Percentiles rank a stretch among this genome's conserved stretches.
Conservation (phyloP, 2,329 filamentous ascomycete species). For the Fusarium beomiforme region DNA sequence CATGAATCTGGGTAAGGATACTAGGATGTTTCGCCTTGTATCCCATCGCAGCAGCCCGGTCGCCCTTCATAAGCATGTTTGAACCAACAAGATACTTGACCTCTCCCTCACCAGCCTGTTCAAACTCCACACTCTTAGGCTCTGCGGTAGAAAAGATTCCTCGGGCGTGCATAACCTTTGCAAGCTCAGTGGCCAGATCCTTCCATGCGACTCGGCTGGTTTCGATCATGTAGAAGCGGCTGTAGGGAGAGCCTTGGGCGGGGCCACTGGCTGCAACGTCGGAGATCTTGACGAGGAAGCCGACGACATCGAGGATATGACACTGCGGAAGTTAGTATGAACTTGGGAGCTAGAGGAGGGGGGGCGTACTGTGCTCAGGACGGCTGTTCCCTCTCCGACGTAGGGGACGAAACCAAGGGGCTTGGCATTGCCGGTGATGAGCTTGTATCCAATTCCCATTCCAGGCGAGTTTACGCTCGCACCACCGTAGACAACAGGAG, state of each 20-base stretch:
- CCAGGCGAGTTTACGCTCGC: background rate
- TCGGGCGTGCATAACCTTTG: background rate
- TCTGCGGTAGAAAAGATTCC: background rate
- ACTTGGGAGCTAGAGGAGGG: accelerated
- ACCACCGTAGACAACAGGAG: background rate
- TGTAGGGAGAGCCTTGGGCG: background rate
- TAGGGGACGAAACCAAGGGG: constrained; percentile 4
- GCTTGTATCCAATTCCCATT: background rate
- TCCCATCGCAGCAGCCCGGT: constrained; percentile 3
- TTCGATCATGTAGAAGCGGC: constrained; percentile 12
- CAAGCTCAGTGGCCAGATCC: constrained; percentile 1
- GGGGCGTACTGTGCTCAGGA: background rate
- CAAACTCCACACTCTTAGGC: background rate
- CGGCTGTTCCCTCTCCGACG: background rate
- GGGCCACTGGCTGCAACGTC: background rate
- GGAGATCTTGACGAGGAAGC: constrained; percentile 2
- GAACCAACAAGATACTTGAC: constrained; percentile 7
- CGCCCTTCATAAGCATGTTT: constrained; percentile 17
- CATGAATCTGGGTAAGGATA: background rate
- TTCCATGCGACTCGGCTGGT: constrained; percentile 5
- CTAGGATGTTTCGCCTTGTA: background rate
- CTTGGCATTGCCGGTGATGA: background rate
- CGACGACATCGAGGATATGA: background rate
- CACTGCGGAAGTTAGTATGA: background rate
- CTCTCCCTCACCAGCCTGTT: constrained; percentile 10